Base-by-base conservation (phyloP, 352 stramenopile genomes). In the Pythium phragmitis region DNA sequence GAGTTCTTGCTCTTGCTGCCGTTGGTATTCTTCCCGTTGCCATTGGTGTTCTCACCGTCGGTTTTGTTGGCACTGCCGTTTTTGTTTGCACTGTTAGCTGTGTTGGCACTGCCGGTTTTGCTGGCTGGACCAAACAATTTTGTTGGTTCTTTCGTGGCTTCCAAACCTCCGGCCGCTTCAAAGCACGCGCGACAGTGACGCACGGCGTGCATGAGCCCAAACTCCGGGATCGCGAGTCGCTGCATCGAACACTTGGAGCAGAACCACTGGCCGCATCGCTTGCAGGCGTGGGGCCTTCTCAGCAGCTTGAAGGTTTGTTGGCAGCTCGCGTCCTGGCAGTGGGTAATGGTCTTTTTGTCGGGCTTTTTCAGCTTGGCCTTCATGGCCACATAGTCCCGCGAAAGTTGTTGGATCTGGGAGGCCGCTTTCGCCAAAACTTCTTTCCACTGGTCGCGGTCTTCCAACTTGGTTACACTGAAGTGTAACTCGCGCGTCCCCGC, bases 261-360 rank as follows among this genome's bases (percentile, higher is more conserved):
- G 65, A 96, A 90, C 79, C 85, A 92, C 51, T 92, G 91, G 13
- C 79, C 87, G 57, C 87, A 96, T 26, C 87, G 85, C 60, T 93
- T 89, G 74, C 87, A 96, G 45, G 83, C 81, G 60, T 96, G 85
- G 14, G 87, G 85, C 2, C 87, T 82, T 34, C 85, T 81, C 47
- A 92, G 92, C 14, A 95, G 74, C 70, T 96, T 93, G 69, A 96
- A 96, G 37, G 75, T 72, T 42, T 75, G 76, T 23, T 81, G 70
- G 69, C 87, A 96, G 33, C 67, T 77, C 46, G 67, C 57, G 56
- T 91, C 77, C 65, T 92, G 83, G 62, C 85, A 94, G 59, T 92
- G 75, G 19, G 85, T 91, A 37, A 93, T 75, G 3, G 67, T 78
- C 73, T 92, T 94, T 57, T 92, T 92, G 71, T 92, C 82, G 16